Base-by-base conservation (phyloP, 192 early-diverging fungal genomes). In the Borealophlyctis nickersoniae region DNA sequence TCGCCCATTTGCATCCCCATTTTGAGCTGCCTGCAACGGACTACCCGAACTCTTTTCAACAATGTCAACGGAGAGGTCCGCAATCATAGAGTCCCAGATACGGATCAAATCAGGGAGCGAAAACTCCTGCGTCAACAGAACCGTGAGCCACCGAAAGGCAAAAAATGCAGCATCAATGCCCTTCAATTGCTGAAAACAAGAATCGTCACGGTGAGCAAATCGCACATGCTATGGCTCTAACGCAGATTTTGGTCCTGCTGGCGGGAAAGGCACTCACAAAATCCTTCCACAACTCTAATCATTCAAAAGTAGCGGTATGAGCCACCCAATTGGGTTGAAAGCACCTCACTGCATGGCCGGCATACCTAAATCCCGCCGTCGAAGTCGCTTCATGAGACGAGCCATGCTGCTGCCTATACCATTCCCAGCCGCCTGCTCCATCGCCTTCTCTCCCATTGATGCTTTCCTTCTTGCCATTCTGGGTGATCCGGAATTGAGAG, bases 101-200 rank as follows among this genome's bases (percentile, higher is more conserved):
- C 83, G 66, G 55, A 91, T 83, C 2, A 89, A 82, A 73, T 91
- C 89, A 0, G 91, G 91, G 7, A 92, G 71, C 29, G 82, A 71
- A 35, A 69, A 69, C 60, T 90, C 89, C 67, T 90, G 89, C 4
- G 88, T 84, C 33, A 83, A 83, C 36, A 89, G 66, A 4, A 89
- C 86, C 13, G 90, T 88, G 54, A 91, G 74, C 91, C 91, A 92
- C 0, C 89, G 83, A 68, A 92, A 88, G n/a, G 84, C 79, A 69
- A 87, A 92, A 65, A 87, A 90, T 50, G 84, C 80, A 19, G 87
- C 81, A 26, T 86, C 77, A 16, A 91, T 77, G 33, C 80, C 77
- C 60, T 88, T 87, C n/a, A 60, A 63, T 36, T 83, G 57, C 73
- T 69, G 30, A 66, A 27, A 70, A 49, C 22, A 30, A 1, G 51